Evolutionary conservation across 1,284 basidiomycete species (phyloP), one percentile per base, ranked within the genome.

Genomic region (Tetrapyrgos nigripes): DNA sequence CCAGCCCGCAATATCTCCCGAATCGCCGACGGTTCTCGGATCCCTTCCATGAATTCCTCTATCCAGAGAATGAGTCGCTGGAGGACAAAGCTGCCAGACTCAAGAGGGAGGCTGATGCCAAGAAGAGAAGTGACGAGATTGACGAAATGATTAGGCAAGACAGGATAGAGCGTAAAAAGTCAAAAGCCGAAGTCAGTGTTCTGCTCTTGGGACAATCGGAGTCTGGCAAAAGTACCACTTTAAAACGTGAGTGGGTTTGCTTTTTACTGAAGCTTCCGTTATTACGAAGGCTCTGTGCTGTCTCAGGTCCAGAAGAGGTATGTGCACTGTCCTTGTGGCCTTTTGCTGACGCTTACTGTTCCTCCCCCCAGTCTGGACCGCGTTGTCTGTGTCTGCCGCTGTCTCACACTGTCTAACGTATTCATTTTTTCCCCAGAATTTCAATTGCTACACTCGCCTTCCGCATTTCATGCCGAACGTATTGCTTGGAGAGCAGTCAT

Each of bases 401-500:
- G n/a, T 50, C 19, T 44, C 21, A 26, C 23, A 26, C 13, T 14
- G 10, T 40, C 55, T 23, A 45, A 37, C 28, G 13, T 37, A 13
- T 53, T 44, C 45, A 17, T 51, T n/a, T 23, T 28, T 26, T 43
- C 17, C 48, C 51, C 76, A 92, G 91, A 93, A 76, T 93, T 93
- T 68, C 91, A 93, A 71, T 79, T 93, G 13, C 73, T 91, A 68
- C 89, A 92, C 69, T 82, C 86, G 1, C 88, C 88, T 5, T 85
- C 83, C 37, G 83, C 87, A 26, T 93, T 93, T 71, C 84, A 84
- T 60, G 84, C 86, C 26, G 91, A 93, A 69, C 82, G 91, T 63
- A 84, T 90, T 59, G 89, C 91, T 33, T 93, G 91, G 91, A 85
- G 92, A 55, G 83, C 89, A 50, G 91, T 93, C 64, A 90, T 93